Conservation (phyloP, 768 basidiomycete species). For the Lactarius hengduanensis region DNA sequence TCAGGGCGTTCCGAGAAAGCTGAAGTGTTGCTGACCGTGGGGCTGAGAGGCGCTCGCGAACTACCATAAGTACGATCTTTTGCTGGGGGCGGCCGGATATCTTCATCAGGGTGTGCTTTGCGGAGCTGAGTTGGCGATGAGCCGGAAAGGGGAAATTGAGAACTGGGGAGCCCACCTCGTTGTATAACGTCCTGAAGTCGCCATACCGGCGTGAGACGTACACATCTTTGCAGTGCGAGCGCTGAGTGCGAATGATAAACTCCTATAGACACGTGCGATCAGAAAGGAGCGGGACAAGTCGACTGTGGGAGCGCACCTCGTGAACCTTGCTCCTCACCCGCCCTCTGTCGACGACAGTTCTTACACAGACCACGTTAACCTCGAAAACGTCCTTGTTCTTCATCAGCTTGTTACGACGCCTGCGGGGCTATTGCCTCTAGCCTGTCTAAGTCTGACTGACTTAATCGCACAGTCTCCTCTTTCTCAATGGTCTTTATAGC, state of each 20-base stretch:
- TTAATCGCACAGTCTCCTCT: slow-evolving; percentile 89
- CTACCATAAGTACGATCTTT: slow-evolving; percentile 82
- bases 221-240: slow-evolving; percentile 68
- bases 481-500: slow-evolving; percentile 79
- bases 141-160: slow-evolving; percentile 12
- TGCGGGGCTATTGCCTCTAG: slow-evolving; percentile 71
- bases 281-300: slow-evolving; percentile 8
- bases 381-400: slow-evolving; percentile 65
- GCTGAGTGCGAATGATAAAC: slow-evolving; percentile 88
- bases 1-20: slow-evolving; percentile 14
- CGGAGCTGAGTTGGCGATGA: slow-evolving; percentile 57
- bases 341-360: slow-evolving; percentile 79
- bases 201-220: slow-evolving; percentile 93
- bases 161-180: slow-evolving; percentile 56
- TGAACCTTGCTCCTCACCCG: slow-evolving; percentile 82
- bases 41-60: slow-evolving; percentile 39
- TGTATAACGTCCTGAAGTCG: slow-evolving; percentile 86
- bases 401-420: slow-evolving; percentile 49
- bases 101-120: slow-evolving; percentile 79
- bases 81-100: slow-evolving; percentile 77
- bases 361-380: slow-evolving; percentile 88
- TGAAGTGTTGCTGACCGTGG: slow-evolving; percentile 32
- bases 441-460: slow-evolving; percentile 77
- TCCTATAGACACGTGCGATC: slow-evolving; percentile 51
- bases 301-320: slow-evolving; percentile 57